Conservation (phyloP, 495 filamentous ascomycete species). For the Xanthoparmelia taractica region DNA sequence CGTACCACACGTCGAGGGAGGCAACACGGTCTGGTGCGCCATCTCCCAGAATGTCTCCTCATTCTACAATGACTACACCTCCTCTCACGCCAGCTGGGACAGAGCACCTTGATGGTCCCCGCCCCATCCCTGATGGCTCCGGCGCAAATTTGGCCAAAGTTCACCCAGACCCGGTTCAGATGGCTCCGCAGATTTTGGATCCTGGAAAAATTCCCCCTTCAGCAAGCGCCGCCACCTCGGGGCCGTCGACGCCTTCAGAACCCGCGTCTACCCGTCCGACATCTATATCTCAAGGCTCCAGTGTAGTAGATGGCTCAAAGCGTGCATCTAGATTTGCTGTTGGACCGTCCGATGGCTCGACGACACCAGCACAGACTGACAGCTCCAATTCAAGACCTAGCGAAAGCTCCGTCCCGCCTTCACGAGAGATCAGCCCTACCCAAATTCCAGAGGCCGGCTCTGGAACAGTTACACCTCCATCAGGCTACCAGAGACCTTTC, state of each 20-base stretch:
- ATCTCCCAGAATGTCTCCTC: constrained; percentile 30
- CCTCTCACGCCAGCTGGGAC: constrained; percentile 82
- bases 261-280: constrained; percentile 34
- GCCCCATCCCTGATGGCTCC: constrained; percentile 11
- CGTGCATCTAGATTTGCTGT: constrained; percentile 59
- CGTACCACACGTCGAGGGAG: constrained; percentile 25
- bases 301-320: constrained; percentile 38
- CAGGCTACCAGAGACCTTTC: constrained; percentile 52
- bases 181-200: constrained; percentile 60
- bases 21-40: constrained; percentile 24
- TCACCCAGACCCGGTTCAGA: constrained; percentile 43
- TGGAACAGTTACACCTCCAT: constrained; percentile 50
- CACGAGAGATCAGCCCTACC: constrained; percentile 51
- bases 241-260: constrained; percentile 41
- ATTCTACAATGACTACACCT: constrained; percentile 70
- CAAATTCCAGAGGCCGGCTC: constrained; percentile 34
- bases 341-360: constrained; percentile 39
- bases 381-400: constrained; percentile 15
- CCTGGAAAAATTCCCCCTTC: constrained; percentile 29
- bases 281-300: constrained; percentile 40
- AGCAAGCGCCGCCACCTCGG: constrained; percentile 36
- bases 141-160: constrained; percentile 23
- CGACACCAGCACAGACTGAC: neutral
- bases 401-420: constrained; percentile 58
- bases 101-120: constrained; percentile 40